Evolutionary conservation across 2,329 filamentous ascomycete species (phyloP).

Genomic region (Cryphonectria carpinicola): DNA sequence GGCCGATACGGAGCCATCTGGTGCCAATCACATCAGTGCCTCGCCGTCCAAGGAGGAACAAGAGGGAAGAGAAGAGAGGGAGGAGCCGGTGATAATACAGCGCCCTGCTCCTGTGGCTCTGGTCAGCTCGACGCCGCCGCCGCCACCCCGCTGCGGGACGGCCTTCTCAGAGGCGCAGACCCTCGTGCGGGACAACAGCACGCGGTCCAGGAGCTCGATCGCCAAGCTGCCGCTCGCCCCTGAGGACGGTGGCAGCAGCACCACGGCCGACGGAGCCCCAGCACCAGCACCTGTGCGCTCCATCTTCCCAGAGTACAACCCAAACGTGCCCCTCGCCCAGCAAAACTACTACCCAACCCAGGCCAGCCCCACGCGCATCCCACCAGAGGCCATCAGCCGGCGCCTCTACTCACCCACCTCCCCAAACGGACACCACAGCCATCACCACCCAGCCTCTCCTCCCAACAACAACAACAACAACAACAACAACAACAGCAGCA

Average conservation of each 20-base stretch:
- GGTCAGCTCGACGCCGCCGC: slow-evolving; percentile 47
- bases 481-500: slow-evolving; percentile 3
- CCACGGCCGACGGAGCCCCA: slow-evolving; percentile 25
- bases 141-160: slow-evolving; percentile 50
- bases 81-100: slow-evolving; percentile 40
- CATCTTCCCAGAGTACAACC: slow-evolving; percentile 78
- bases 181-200: slow-evolving; percentile 53
- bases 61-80: slow-evolving; percentile 30
- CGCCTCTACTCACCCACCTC: slow-evolving; percentile 58
- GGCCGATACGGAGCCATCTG: slow-evolving; percentile 20
- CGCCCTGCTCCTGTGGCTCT: slow-evolving; percentile 47
- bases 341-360: slow-evolving; percentile 74
- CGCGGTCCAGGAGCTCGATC: slow-evolving; percentile 58
- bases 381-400: slow-evolving; percentile 66
- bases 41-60: slow-evolving; percentile 23
- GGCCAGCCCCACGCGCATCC: slow-evolving; percentile 65
- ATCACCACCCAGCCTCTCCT: neutral
- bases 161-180: slow-evolving; percentile 56
- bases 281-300: slow-evolving; percentile 57
- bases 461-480: neutral
- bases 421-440: slow-evolving; percentile 27
- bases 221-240: slow-evolving; percentile 54
- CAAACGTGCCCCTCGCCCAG: slow-evolving; percentile 64
- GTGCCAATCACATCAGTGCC: slow-evolving; percentile 7
- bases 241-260: slow-evolving; percentile 30